phyloP scores from a whole-genome alignment of 805 yeast species.

The Starmera dryadoides region DNA sequence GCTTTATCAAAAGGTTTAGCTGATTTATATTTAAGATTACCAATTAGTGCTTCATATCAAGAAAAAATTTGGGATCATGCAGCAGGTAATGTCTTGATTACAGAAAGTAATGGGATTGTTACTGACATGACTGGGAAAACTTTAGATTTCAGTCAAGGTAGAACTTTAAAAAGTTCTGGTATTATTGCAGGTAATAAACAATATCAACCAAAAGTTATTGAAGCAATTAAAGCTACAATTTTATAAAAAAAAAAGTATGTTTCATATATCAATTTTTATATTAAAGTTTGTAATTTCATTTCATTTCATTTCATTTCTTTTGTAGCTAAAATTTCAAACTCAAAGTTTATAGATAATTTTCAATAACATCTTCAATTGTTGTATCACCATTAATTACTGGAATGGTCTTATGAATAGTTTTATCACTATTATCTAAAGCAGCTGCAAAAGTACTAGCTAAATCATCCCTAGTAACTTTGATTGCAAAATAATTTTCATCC shows the following conservation, averaged over 20 bases:
- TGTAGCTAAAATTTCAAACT: not conserved
- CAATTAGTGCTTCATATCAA: conserved; percentile 64
- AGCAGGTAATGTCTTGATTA: conserved; percentile 81
- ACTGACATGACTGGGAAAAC: conserved; percentile 73
- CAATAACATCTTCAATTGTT: conserved; percentile 16
- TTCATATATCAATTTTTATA: too few relatives aligned
- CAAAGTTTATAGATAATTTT: not conserved
- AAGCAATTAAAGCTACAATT: conserved; percentile 16
- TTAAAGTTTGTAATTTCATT: too few relatives aligned
- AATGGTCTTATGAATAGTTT: conserved; percentile 32
- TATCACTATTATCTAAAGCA: conserved; percentile 23
- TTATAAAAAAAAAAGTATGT: not conserved
- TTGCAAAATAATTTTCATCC: conserved; percentile 14
- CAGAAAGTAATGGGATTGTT: conserved; percentile 89
- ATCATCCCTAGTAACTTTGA: conserved; percentile 35
- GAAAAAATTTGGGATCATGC: conserved; percentile 99
- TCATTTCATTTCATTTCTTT: not conserved
- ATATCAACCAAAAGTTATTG: conserved; percentile 22
- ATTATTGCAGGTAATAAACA: conserved; percentile 69
- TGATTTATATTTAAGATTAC: conserved; percentile 85
- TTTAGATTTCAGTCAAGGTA: conserved; percentile 80
- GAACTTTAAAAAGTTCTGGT: conserved; percentile 76
- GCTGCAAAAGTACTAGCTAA: conserved; percentile 38
- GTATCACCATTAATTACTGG: conserved; percentile 33
- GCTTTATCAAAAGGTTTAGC: conserved; percentile 86